A percentile compares a stretch with the other conserved stretches of the same genome.
Evolutionary conservation across 768 basidiomycete genomes (phyloP).

Genomic region (Tricholoma flavovirens): DNA sequence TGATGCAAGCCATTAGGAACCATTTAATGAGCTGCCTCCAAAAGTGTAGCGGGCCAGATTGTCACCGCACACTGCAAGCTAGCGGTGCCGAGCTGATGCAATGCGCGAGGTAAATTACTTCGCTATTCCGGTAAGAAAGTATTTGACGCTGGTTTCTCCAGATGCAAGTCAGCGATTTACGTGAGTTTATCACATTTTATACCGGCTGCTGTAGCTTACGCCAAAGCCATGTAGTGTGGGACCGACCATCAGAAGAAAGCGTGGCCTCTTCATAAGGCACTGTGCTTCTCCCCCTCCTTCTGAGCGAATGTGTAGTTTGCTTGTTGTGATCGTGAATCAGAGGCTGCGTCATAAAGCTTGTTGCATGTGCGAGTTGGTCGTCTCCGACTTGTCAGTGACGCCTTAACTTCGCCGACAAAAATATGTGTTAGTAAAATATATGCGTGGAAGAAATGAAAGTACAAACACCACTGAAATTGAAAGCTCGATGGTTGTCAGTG

Average conservation of each 20-base stretch:
- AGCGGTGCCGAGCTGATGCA: conserved; percentile 27
- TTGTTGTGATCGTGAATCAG: background rate
- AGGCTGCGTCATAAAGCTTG: background rate
- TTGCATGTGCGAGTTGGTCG: too few species aligned
- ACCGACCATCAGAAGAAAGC: conserved; percentile 30
- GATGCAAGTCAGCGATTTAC: conserved; percentile 39
- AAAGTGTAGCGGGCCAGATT: conserved; percentile 27
- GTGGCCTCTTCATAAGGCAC: conserved; percentile 30
- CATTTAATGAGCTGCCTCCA: conserved; percentile 23
- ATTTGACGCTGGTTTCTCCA: conserved; percentile 8
- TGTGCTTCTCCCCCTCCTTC: conserved; percentile 28
- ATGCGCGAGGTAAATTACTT: conserved; percentile 28
- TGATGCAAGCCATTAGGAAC: conserved; percentile 19
- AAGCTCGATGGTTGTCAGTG: conserved; percentile 11
- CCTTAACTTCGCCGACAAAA: background rate
- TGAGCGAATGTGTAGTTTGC: conserved; percentile 9
- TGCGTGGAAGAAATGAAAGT: background rate
- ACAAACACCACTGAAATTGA: background rate
- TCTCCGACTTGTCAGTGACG: too few species aligned
- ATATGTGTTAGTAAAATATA: background rate
- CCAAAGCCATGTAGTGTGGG: conserved; percentile 24
- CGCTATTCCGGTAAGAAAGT: background rate
- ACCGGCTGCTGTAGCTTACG: background rate
- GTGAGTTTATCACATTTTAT: conserved; percentile 22
- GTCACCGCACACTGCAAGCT: conserved; percentile 14